phyloP scores from a whole-genome alignment of 2,329 filamentous ascomycete species.

The Plenodomus lindquistii region DNA sequence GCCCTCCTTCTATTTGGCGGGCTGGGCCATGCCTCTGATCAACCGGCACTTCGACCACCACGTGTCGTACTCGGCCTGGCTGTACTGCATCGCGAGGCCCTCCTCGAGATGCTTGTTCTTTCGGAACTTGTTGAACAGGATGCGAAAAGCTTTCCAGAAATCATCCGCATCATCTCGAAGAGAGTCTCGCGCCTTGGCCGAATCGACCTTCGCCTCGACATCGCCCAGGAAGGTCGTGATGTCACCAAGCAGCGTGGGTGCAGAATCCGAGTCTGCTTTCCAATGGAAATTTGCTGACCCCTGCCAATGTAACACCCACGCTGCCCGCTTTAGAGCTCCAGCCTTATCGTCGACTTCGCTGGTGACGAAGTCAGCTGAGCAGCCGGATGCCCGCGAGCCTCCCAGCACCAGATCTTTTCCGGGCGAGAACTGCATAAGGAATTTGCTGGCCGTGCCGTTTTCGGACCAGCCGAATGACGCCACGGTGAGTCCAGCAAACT shows the following conservation, averaged over 20 bases:
- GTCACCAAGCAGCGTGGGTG: constrained; percentile 4
- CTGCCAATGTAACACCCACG: constrained; percentile 3
- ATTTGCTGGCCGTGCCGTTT: not conserved
- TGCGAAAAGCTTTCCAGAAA: not conserved
- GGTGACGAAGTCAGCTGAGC: not conserved
- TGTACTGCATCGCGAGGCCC: not conserved
- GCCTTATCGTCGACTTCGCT: not conserved
- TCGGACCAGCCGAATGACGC: constrained; percentile 4
- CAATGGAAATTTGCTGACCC: not conserved
- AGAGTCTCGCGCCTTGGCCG: not conserved
- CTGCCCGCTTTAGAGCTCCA: not conserved
- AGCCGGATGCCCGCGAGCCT: not conserved
- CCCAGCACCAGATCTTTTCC: not conserved
- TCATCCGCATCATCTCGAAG: not conserved
- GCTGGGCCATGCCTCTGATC: not conserved
- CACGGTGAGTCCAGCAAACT: constrained; percentile 1
- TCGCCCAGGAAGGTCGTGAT: not conserved
- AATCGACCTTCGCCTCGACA: not conserved
- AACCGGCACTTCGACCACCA: not conserved
- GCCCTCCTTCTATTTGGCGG: not conserved
- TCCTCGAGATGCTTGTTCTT: not conserved
- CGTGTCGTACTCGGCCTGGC: not conserved
- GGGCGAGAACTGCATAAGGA: not conserved
- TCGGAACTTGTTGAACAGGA: not conserved
- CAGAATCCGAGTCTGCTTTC: not conserved